These are phyloP conservation scores for Wickerhamomyces xylosicus DNA, from an alignment of 805 yeast genomes.

Conservation along the genomic window DNA sequence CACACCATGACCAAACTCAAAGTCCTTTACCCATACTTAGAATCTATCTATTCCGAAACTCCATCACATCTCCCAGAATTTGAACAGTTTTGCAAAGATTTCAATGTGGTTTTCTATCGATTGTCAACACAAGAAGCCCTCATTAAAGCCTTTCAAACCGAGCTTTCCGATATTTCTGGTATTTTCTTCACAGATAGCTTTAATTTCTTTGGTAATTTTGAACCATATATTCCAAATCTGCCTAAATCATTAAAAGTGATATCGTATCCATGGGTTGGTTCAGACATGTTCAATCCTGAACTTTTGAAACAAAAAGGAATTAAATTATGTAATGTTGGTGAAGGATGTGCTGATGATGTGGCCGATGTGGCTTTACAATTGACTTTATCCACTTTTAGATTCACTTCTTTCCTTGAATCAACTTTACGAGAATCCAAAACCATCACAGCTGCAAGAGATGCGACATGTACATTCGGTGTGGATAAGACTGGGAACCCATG, in stretches of 20 bases:
- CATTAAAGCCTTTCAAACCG: constrained; percentile 27
- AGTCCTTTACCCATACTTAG: constrained; percentile 7
- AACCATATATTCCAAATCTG: constrained; percentile 29
- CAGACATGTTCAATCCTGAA: constrained; percentile 38
- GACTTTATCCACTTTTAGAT: constrained; percentile 49
- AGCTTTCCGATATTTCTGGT: constrained; percentile 32
- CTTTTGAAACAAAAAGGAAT: constrained; percentile 37
- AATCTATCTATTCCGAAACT: constrained; percentile 25
- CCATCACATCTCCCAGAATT: constrained; percentile 37
- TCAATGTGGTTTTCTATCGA: constrained; percentile 20
- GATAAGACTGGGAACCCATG: constrained; percentile 23
- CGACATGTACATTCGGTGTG: constrained; percentile 21
- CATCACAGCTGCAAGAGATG: constrained; percentile 32
- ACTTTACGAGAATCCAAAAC: constrained; percentile 26
- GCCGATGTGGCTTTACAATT: constrained; percentile 58
- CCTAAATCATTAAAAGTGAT: constrained; percentile 39
- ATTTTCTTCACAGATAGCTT: constrained; percentile 49
- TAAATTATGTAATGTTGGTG: constrained; percentile 49
- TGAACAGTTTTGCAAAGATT: constrained; percentile 26
- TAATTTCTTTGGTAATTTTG: constrained; percentile 33
- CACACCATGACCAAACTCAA: constrained; percentile 9
- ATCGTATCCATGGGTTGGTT: constrained; percentile 51
- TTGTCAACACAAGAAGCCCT: constrained; percentile 25
- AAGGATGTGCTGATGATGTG: constrained; percentile 52
- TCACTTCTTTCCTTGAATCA: constrained; percentile 36